Base-by-base conservation (phyloP, 2,329 filamentous ascomycete genomes). In the Aspergillus texensis region DNA sequence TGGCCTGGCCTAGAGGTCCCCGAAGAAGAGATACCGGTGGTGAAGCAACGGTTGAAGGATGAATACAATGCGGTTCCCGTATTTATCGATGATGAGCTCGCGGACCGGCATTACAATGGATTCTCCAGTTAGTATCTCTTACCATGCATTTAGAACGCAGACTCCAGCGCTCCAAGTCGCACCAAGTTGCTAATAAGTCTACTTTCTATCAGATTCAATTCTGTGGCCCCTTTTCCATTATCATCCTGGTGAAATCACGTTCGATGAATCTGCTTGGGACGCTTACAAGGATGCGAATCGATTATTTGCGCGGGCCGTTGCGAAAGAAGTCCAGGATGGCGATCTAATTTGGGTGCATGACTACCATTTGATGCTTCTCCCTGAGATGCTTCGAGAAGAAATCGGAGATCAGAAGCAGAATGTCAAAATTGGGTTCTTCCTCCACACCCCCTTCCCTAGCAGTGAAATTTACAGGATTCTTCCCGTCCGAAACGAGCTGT, bases 221-320 rank as follows among this genome's bases (percentile, higher is more conserved):
- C 89, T 99, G 65, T 99, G 95, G 95, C 95, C 95, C 3, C 88
- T 99, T 45, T 96, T 99, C 84, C 95, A 98, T 82, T 98, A 98
- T 81, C 95, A 99, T 79, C 94, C 95, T 57, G 94, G 94, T 76
- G 94, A 98, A 84, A 97, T 98, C 72, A 97, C 93, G 52, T 98
- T 98, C 78, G 94, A 98, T 81, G 94, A 98, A 81, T 91, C 90
- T 48, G 91, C 93, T 4, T 99, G 95, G 95, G 86, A 89, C 28
- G 94, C 93, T 58, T 98, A 98, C 82, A 89, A 89, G 73, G 91
- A 97, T 75, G 94, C 96, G 69, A 99, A 98, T 80, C 88, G 91
- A 55, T 85, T 96, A 9, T 99, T 98, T 74, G 94, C 95, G 63
- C 90, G 94, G 81, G 89, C 91, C 16, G 90, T 99, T 68, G 89